A percentile compares a stretch with the other conserved stretches of the same genome.
phyloP scores from a whole-genome alignment of 192 early-diverging fungal species.

The Linnemannia schmuckeri region DNA sequence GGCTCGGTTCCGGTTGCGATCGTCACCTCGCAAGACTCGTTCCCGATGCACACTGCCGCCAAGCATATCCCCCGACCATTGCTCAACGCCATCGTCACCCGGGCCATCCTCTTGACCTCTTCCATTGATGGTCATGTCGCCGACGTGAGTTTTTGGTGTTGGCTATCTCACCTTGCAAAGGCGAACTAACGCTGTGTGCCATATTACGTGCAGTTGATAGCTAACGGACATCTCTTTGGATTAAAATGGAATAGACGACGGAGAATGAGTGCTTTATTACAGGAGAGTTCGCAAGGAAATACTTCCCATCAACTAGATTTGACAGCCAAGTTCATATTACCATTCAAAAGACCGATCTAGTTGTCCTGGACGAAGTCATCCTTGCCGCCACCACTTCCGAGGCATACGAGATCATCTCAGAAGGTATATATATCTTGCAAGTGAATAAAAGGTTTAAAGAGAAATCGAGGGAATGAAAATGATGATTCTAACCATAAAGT shows the following conservation, averaged over 20 bases:
- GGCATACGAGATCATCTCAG: constrained; percentile 62
- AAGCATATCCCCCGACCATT: constrained; percentile 16
- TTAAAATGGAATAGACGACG: constrained; percentile 12
- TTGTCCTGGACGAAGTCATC: constrained; percentile 74
- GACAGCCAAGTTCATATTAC: constrained; percentile 39
- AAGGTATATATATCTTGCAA: constrained; percentile 11
- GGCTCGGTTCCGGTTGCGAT: constrained; percentile 57
- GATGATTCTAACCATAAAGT: background rate
- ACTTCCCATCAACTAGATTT: constrained; percentile 23
- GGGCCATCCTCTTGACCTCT: constrained; percentile 48
- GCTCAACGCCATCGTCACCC: constrained; percentile 37
- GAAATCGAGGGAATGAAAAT: background rate
- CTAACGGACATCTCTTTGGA: background rate
- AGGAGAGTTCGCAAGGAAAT: constrained; percentile 38
- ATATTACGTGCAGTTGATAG: background rate
- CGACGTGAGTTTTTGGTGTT: constrained; percentile 14
- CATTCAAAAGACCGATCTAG: constrained; percentile 57
- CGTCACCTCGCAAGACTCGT: constrained; percentile 33
- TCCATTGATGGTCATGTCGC: constrained; percentile 52
- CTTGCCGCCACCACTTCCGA: constrained; percentile 67
- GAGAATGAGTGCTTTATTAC: constrained; percentile 51
- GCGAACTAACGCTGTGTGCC: too few relatives aligned
- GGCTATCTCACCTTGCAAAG: background rate
- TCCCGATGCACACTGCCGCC: constrained; percentile 28
- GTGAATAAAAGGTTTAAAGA: background rate